Evolutionary conservation across 257 asterid species (phyloP).

Genomic region (Solanum tarijense): DNA sequence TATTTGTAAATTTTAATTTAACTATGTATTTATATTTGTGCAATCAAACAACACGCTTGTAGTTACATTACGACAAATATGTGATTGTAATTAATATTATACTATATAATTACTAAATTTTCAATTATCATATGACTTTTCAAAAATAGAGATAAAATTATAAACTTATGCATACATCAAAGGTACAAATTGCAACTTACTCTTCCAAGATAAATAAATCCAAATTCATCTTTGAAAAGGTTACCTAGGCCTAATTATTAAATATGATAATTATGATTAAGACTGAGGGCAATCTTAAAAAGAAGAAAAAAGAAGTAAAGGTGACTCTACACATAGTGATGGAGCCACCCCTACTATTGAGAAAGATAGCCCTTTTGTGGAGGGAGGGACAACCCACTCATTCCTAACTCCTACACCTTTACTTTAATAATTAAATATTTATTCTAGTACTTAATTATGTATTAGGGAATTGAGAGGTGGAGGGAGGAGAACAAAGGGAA

Average conservation of each 20-base stretch:
- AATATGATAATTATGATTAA: not conserved
- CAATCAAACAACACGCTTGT: not conserved
- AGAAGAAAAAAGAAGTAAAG: not conserved
- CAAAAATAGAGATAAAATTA: not conserved
- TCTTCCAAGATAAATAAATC: not conserved
- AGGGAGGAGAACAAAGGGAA: not conserved
- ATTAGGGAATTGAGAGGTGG: not conserved
- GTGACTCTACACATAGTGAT: not conserved
- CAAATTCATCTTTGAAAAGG: not conserved
- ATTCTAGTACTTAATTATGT: not conserved
- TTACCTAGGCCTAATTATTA: not conserved
- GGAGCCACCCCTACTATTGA: not conserved
- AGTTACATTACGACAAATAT: not conserved
- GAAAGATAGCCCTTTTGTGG: not conserved
- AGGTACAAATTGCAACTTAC: not conserved
- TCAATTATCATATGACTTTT: not conserved
- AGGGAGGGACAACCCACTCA: not conserved
- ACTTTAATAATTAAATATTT: not conserved
- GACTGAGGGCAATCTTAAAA: not conserved
- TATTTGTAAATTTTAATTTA: not conserved
- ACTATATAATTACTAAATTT: not conserved
- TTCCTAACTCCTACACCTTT: not conserved
- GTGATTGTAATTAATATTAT: not conserved
- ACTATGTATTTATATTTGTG: not conserved
- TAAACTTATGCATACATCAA: not conserved